phyloP scores from a whole-genome alignment of 495 filamentous ascomycete genomes.

The Aspergillus sparsus region DNA sequence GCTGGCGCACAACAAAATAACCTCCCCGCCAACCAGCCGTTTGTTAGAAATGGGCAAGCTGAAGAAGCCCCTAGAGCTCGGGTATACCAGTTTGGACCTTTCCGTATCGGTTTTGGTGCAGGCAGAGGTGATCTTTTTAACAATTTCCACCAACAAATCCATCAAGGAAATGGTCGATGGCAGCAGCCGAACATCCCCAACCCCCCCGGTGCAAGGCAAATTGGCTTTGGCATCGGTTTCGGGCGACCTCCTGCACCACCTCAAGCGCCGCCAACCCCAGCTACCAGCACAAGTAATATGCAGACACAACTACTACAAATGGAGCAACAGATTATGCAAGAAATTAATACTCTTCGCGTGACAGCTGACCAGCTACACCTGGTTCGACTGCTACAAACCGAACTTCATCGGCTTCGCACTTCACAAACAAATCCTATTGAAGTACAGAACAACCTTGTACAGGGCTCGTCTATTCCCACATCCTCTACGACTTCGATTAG shows the following conservation, averaged over 20 bases:
- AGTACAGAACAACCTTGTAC: constrained; percentile 21
- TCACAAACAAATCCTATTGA: constrained; percentile 38
- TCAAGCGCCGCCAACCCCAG: constrained; percentile 21
- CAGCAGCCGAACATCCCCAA: constrained; percentile 38
- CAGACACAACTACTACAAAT: constrained; percentile 61
- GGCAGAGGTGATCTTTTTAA: constrained; percentile 55
- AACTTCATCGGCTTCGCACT: constrained; percentile 61
- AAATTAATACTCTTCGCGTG: constrained; percentile 56
- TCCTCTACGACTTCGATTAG: constrained; percentile 27
- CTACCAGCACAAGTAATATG: constrained; percentile 34
- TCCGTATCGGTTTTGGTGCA: constrained; percentile 60
- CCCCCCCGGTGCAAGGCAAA: constrained; percentile 38
- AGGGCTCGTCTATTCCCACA: constrained; percentile 24
- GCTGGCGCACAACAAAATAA: constrained; percentile 34
- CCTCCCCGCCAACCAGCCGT: constrained; percentile 33
- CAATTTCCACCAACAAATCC: constrained; percentile 53
- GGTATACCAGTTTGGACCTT: constrained; percentile 57
- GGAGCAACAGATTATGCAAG: constrained; percentile 65
- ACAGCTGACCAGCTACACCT: constrained; percentile 57
- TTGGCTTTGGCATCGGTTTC: constrained; percentile 49
- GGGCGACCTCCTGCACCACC: constrained; percentile 37
- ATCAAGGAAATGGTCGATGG: constrained; percentile 41
- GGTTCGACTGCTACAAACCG: constrained; percentile 59
- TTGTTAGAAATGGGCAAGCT: constrained; percentile 33
- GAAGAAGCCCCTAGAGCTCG: constrained; percentile 45